A percentile compares a stretch with the other conserved stretches of the same genome.
These are phyloP conservation scores for Globisporangium okanoganense DNA, from an alignment of 352 stramenopile species.

Conservation along the genomic window DNA sequence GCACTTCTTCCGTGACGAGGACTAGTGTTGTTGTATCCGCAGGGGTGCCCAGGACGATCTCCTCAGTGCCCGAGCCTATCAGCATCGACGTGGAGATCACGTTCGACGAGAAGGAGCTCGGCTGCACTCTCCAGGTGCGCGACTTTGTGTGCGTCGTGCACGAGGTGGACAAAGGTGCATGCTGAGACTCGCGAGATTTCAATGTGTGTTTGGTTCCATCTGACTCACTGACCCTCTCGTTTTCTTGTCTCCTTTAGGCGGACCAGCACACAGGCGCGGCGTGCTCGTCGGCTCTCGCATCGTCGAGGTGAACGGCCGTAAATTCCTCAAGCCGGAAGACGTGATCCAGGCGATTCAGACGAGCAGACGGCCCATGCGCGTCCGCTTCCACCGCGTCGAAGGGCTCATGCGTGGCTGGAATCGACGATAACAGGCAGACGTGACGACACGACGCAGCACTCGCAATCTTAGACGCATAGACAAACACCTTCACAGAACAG, in stretches of 20 bases:
- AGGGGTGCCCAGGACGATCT: conserved; percentile 24
- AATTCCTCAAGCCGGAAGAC: conserved; percentile 42
- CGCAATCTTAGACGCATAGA: conserved; percentile 13
- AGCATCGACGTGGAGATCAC: conserved; percentile 52
- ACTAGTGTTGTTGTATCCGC: background rate
- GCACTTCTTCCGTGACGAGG: background rate
- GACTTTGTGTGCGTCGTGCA: conserved; percentile 60
- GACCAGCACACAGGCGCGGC: conserved; percentile 44
- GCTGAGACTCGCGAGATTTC: background rate
- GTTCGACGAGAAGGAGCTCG: conserved; percentile 55
- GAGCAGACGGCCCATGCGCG: conserved; percentile 46
- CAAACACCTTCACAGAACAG: conserved; percentile 2
- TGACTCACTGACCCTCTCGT: background rate
- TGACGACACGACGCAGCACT: background rate
- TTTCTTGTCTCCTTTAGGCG: conserved; percentile 19
- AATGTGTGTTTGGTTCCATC: background rate
- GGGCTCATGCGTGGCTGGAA: conserved; percentile 71
- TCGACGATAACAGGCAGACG: conserved; percentile 6
- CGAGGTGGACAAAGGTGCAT: conserved; percentile 43
- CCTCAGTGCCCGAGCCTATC: conserved; percentile 55
- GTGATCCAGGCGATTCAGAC: conserved; percentile 48
- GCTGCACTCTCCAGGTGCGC: conserved; percentile 47
- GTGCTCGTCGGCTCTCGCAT: conserved; percentile 68
- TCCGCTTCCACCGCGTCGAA: conserved; percentile 77
- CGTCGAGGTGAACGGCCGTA: conserved; percentile 59